These are phyloP conservation scores for Fusarium circinatum DNA, from an alignment of 2,329 filamentous ascomycete genomes.

Conservation along the genomic window DNA sequence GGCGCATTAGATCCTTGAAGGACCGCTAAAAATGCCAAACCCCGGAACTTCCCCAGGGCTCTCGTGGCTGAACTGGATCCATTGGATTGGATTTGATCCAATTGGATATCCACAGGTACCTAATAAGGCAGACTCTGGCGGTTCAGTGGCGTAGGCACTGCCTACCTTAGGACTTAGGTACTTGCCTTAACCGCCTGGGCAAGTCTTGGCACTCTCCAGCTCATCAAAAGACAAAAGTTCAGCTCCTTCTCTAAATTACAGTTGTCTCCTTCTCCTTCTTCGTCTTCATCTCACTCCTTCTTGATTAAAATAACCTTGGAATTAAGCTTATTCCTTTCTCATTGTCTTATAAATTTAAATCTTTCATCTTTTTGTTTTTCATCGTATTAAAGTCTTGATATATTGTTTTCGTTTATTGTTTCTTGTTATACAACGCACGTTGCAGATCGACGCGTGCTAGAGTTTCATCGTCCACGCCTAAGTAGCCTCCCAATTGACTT, in stretches of 20 bases:
- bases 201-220: not conserved
- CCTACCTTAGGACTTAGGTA: not conserved
- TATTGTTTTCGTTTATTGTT: not conserved
- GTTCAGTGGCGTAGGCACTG: not conserved
- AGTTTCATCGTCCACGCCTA: not conserved
- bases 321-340: constrained; percentile 2
- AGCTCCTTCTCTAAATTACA: not conserved
- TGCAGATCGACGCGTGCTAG: not conserved
- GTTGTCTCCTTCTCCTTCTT: not conserved
- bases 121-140: not conserved
- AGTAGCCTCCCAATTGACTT: not conserved
- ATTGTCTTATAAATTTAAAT: no score
- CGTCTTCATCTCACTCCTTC: not conserved
- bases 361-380: not conserved
- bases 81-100: not conserved
- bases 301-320: not conserved
- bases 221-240: not conserved
- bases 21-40: not conserved
- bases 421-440: not conserved
- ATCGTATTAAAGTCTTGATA: not conserved
- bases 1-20: not conserved
- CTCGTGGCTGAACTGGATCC: not conserved
- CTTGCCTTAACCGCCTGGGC: not conserved
- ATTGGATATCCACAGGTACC: not conserved
- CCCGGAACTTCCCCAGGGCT: not conserved